phyloP scores from a whole-genome alignment of 371 early-diverging fungal genomes.

The Massospora cicadina region DNA sequence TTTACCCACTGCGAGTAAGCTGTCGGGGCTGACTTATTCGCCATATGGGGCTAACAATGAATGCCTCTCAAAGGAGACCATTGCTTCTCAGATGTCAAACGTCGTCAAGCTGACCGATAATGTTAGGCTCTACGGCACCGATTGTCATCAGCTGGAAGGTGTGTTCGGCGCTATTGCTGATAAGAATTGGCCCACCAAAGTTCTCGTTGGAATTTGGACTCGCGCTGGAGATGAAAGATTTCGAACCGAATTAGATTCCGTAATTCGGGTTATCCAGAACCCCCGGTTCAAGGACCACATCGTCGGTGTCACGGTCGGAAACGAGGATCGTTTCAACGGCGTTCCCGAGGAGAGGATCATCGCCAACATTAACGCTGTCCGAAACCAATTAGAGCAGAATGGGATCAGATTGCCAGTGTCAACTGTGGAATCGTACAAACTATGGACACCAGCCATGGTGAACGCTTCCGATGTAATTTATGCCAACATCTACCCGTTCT shows the following conservation, averaged over 20 bases:
- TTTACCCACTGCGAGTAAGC: no score
- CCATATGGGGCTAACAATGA: slow-evolving; percentile 6
- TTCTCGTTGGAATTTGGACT: slow-evolving; percentile 3
- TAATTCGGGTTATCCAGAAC: neutral
- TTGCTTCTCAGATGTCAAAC: neutral
- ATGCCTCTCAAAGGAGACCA: neutral
- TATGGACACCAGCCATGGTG: neutral
- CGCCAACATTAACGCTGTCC: neutral
- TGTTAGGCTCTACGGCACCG: slow-evolving; percentile 3
- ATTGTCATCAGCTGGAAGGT: slow-evolving; percentile 8
- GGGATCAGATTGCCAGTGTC: neutral
- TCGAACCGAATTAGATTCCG: neutral
- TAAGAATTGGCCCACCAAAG: neutral
- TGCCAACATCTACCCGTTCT: slow-evolving; percentile 8
- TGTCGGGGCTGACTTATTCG: slow-evolving; percentile 7
- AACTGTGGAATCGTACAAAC: neutral
- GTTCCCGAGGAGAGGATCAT: neutral
- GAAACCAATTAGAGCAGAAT: neutral
- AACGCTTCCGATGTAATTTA: neutral
- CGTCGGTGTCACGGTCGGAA: slow-evolving; percentile 7
- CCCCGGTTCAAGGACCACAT: neutral
- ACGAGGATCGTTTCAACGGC: slow-evolving; percentile 2
- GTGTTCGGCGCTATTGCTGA: slow-evolving; percentile 1
- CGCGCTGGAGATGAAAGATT: neutral
- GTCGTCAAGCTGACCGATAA: neutral